Base-by-base conservation (phyloP, 768 basidiomycete genomes). In the Exidia glandulosa region DNA sequence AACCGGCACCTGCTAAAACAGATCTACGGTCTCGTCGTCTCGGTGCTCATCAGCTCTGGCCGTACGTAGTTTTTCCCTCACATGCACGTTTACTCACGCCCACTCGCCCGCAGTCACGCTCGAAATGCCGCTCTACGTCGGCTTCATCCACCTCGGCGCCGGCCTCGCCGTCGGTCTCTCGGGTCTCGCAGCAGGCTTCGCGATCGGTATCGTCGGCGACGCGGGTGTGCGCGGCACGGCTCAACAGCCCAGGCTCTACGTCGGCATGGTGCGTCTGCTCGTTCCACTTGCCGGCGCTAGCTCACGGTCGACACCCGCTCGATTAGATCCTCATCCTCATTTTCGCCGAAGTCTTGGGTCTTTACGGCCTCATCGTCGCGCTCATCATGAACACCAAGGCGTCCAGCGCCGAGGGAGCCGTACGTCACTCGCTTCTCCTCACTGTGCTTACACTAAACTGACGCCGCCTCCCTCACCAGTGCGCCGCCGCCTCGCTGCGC, bases 11-110 rank as follows among this genome's bases (percentile, higher is more conserved):
- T 55, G n/a, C n/a, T n/a, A n/a, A 31, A n/a, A 27, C 65, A 91
- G 94, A 93, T 91, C 67, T 97, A 99, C 75, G 96, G 96, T 68
- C 85, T 99, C 63, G 96, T 99, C 73, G 95, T 99, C 55, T 94
- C 94, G n/a, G 95, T 98, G 59, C 82, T 99, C 69, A 96, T 99
- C 71, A 86, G 90, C 59, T 78, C 83, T 68, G 82, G 84, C 70
- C 79, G 94, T 96, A 72, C 70, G 93, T 86, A 32, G 32, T 33
- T 30, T 54, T 23, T 48, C 32, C 57, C 32, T 19, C 33, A 57
- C n/a, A 13, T 30, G n/a, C n/a, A 32, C 9, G 14, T 16, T 25
- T 27, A 31, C 25, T 27, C 6, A 56, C 7, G 30, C 33, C 54
- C 37, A 16, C 32, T 30, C 59, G 19, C 25, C 16, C n/a, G n/a